Evolutionary conservation across 345 rosid species (phyloP), one percentile per base, ranked within the genome.

Genomic region (Brassica incana): DNA sequence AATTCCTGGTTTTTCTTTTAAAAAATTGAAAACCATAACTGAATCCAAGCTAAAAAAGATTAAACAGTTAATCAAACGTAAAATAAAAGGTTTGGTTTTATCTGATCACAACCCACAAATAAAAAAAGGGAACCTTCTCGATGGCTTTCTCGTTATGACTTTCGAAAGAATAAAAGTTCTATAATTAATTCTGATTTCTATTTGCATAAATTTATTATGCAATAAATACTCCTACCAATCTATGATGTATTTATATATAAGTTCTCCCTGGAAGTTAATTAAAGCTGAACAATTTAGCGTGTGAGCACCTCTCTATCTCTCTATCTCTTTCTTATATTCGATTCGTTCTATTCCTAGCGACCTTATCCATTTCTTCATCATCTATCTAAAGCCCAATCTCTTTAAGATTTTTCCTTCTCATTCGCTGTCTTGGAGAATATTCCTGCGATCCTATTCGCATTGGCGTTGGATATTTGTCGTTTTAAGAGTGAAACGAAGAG

Each of bases 401-500:
- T 15, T 66, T 69, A 29, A 6, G 48, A 56, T 56, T 71, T 15
- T 5, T 67, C 11, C 11, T 10, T 11, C 12, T 62, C 60, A 33
- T 62, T 6, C 59, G 6, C n/a, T 16, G 11, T 73, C 78, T 25
- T 8, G 60, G 78, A 74, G 78, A 61, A 73, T 74, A 73, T 79
- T 56, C 82, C 40, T 66, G 8, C 72, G 67, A 35, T 71, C 60
- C 77, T 65, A 52, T 52, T 16, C 63, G 29, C 82, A 73, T 79
- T 79, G 43, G 52, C 27, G 62, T 23, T 36, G 77, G 81, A 36
- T 78, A 52, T 32, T 32, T 65, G 77, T 67, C 38, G 32, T 59
- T 10, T 67, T 66, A 61, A 61, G 70, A 43, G 80, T 69, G 80
- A 11, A 38, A 23, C 23, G 50, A 36, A 20, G 60, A 54, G 48